Base-by-base conservation (phyloP, 805 yeast genomes). In the Hanseniaspora clermontiae region DNA sequence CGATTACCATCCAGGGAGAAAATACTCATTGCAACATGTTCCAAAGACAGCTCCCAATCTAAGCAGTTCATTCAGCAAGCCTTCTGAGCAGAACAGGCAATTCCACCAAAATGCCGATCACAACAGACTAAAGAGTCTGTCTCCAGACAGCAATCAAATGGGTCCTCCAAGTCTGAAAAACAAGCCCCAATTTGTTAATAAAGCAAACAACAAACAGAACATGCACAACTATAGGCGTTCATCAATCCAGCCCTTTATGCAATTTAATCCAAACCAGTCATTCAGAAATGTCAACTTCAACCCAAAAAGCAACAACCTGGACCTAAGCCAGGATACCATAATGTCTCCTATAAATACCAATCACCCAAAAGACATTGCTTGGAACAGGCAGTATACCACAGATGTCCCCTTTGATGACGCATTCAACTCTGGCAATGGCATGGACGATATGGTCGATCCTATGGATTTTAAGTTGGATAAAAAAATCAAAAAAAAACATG, bases 261-360 rank as follows among this genome's bases (percentile, higher is more conserved):
- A 46, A 38, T 38, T 53, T 19, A 52, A 52, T 31, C 39, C 49
- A 6, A 36, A 37, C 27, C 50, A 43, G 29, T 45, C 56, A 1
- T 52, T 52, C 27, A 43, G 40, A 52, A 52, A 52, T 38, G 45
- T 45, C 14, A 45, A 45, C 19, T 52, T 52, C 34, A 47, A 52
- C 10, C 50, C 38, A 1, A 17, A 38, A 39, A 12, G 29, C 17
- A 24, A 27, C 32, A 48, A 37, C 17, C 10, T 14, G 7, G 52
- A 38, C 12, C 6, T n/a, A 3, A 53, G 29, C 11, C 32, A 12
- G 54, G 74, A 71, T 55, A 69, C 73, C 37, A 64, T 70, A 7
- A 72, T 73, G 1, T 60, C 72, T 2, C 65, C 66, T 1, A 47
- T 62, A 9, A 66, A 62, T 38, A 40, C 49, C 10, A 48, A 45